Evolutionary conservation across 345 rosid genomes (phyloP), one percentile per base, ranked within the genome.

Genomic region (Linum trigynum): DNA sequence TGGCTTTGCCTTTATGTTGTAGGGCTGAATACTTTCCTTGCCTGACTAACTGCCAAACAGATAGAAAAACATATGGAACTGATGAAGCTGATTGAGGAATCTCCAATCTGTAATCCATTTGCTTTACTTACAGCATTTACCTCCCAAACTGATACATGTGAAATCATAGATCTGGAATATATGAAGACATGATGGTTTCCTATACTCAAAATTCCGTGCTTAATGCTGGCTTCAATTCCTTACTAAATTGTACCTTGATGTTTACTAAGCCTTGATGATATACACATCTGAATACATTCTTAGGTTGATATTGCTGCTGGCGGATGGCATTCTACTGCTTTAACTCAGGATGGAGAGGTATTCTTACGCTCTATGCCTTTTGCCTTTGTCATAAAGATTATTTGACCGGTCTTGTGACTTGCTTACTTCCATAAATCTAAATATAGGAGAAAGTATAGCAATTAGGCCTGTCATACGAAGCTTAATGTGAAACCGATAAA

Each of bases 231-330:
- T 53, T 15, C n/a, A 42, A 37, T 37, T 48, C 38, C 53, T 9
- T 48, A 2, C 14, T 12, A 9, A 2, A 5, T 48, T 1, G 53
- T 61, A 11, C 1, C 41, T 63, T 57, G 51, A 42, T 55, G 2
- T 14, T 60, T 35, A 39, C 38, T 38, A 32, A 37, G 56, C 32
- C 59, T 71, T 0, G 53, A 51, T 69, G 42, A 58, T 43, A 45
- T 70, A 16, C 37, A 36, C 67, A 40, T 65, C 9, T 61, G 17
- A 64, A 17, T 76, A 63, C 61, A 12, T 64, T 36, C 61, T 45
- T 76, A 95, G 99, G 94, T 91, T 83, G 99, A 91, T 80, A 95
- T 95, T 67, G 99, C 98, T 68, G 98, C 92, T 65, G 98, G 99
- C 67, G 99, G 99, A 76, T 95, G 99, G 99, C 99, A 95, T 77